Percentiles rank a stretch among this genome's conserved stretches.
phyloP scores from a whole-genome alignment of 2,329 filamentous ascomycete genomes.

The Verticillium klebahnii region DNA sequence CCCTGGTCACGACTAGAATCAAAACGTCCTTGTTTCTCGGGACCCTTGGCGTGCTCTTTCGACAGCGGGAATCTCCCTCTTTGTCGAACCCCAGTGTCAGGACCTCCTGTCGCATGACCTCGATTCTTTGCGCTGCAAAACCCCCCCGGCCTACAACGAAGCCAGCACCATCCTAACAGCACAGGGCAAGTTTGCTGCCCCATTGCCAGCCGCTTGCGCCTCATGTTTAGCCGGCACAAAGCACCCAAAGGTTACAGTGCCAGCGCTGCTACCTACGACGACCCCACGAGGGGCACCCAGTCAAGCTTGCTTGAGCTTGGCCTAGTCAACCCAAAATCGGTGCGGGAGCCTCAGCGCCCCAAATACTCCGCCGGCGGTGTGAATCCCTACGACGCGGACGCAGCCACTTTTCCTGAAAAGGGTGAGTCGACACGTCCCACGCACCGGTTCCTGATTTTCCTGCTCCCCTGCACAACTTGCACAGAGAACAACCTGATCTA shows the following conservation, averaged over 20 bases:
- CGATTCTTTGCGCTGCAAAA: neutral
- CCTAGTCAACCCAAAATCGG: conserved; percentile 10
- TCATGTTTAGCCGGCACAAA: conserved; percentile 3
- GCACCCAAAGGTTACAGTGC: neutral
- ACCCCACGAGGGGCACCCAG: neutral
- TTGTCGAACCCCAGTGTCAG: neutral
- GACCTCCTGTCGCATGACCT: neutral
- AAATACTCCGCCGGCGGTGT: conserved; percentile 8
- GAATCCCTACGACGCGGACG: conserved; percentile 16
- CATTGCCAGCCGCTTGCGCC: neutral
- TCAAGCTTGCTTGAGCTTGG: conserved; percentile 9
- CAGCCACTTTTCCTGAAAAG: conserved; percentile 33
- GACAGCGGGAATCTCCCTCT: neutral
- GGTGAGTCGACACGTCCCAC: conserved; percentile 24
- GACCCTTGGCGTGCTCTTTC: neutral
- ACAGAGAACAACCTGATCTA: neutral
- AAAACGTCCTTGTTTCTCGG: neutral
- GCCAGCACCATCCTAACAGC: neutral
- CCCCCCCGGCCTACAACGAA: too few species aligned
- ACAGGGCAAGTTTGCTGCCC: neutral
- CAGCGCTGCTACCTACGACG: neutral
- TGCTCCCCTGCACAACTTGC: too few species aligned
- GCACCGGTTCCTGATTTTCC: neutral
- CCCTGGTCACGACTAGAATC: neutral
- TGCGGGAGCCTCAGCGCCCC: conserved; percentile 10